A percentile compares a stretch with the other conserved stretches of the same genome.
Conservation (phyloP, 1,284 basidiomycete species). For the Blastosporella zonata region DNA sequence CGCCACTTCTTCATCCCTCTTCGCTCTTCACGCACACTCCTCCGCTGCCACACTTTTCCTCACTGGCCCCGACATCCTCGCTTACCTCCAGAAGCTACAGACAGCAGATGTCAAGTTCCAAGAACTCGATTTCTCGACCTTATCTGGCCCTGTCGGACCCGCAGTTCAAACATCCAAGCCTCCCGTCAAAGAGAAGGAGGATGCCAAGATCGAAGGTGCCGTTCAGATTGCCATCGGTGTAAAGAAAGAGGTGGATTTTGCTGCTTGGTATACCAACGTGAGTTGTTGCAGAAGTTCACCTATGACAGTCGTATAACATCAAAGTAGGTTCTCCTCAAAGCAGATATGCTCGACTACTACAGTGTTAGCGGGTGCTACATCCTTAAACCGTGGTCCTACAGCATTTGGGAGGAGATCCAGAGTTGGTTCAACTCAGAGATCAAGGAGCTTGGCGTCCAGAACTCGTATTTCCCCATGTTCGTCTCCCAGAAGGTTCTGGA, state of each 20-base stretch:
- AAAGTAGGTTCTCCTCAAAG: conserved; percentile 88
- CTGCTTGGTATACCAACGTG: conserved; percentile 93
- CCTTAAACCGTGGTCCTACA: conserved; percentile 96
- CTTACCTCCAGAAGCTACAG: conserved; percentile 73
- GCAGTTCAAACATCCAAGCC: conserved; percentile 37
- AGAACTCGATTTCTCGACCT: conserved; percentile 70
- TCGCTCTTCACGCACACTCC: conserved; percentile 76
- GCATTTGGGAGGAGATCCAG: conserved; percentile 96
- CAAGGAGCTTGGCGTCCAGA: conserved; percentile 94
- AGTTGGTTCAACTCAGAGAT: conserved; percentile 91
- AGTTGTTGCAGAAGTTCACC: conserved; percentile 25
- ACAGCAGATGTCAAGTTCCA: conserved; percentile 60
- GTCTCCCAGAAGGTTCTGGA: conserved; percentile 92
- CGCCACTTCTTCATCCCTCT: conserved; percentile 55
- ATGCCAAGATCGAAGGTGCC: conserved; percentile 81
- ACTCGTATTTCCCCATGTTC: conserved; percentile 99
- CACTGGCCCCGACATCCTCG: conserved; percentile 69
- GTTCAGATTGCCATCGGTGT: conserved; percentile 91
- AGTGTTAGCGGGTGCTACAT: conserved; percentile 99
- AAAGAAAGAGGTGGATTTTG: conserved; percentile 94
- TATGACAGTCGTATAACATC: conserved; percentile 6
- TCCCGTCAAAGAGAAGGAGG: conserved; percentile 62
- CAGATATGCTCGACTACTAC: conserved; percentile 99
- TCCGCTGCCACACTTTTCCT: conserved; percentile 74
- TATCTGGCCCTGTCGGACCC: conserved; percentile 44